Conservation (phyloP, 129 eudicot genomes). For the Lactuca saligna region DNA sequence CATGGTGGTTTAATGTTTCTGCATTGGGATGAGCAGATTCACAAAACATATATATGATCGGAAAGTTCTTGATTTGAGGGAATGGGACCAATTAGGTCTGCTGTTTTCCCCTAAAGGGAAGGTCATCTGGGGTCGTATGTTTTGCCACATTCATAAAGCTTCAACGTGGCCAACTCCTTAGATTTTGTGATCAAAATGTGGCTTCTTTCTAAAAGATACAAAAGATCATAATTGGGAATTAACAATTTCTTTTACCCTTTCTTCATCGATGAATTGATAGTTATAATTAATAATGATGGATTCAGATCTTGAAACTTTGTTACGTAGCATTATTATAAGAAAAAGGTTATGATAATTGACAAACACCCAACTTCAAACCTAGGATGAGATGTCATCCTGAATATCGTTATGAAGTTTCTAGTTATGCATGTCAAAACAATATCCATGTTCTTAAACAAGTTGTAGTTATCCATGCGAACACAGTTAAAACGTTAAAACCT, state of each 20-base stretch:
- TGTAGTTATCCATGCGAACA: no score
- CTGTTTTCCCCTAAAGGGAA: constrained; percentile 44
- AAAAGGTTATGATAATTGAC: no score
- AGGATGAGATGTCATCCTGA: not conserved
- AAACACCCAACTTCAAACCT: not conserved
- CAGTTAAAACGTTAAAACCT: no score
- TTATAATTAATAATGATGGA: not conserved
- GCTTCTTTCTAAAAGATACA: constrained; percentile 10
- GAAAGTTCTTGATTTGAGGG: constrained; percentile 32
- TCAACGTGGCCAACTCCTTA: constrained; percentile 39
- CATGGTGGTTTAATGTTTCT: constrained; percentile 29
- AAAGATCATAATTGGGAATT: not conserved
- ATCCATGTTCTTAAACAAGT: no score
- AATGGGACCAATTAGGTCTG: constrained; percentile 36
- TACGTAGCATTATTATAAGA: not conserved
- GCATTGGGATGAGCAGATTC: constrained; percentile 19
- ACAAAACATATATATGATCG: constrained; percentile 23
- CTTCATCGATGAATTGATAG: no score
- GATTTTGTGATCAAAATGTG: constrained; percentile 29
- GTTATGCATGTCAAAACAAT: no score
- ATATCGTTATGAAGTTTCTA: no score
- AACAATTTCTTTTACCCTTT: no score
- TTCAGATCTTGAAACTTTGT: not conserved
- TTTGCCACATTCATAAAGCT: constrained; percentile 40
- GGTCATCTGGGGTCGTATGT: constrained; percentile 38